Evolutionary conservation across 306 rosid genomes (phyloP).

Genomic region (Malus orientalis): DNA sequence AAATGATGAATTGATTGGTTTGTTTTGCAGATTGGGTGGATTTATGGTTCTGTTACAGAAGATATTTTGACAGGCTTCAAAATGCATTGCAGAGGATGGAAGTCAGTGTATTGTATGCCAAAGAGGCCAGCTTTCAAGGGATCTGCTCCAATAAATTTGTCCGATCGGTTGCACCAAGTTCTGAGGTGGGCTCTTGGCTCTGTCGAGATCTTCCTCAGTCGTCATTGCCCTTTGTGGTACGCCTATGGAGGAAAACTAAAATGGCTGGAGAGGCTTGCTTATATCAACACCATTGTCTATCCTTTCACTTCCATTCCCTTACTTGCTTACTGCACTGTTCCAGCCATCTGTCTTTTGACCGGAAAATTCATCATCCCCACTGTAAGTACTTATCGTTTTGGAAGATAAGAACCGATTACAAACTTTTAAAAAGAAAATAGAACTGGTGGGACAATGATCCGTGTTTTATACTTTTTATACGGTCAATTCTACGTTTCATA

Average conservation of each 20-base stretch:
- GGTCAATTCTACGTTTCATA: background rate
- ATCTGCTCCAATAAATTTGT: conserved; percentile 83
- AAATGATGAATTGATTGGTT: conserved; percentile 1
- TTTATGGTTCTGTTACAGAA: conserved; percentile 89
- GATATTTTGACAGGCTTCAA: conserved; percentile 90
- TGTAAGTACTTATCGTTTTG: conserved; percentile 37
- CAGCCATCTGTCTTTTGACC: conserved; percentile 85
- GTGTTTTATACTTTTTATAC: background rate
- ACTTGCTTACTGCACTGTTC: conserved; percentile 69
- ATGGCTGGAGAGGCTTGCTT: conserved; percentile 80
- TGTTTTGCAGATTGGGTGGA: conserved; percentile 87
- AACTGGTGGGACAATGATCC: background rate
- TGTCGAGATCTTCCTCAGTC: conserved; percentile 77
- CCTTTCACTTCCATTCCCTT: conserved; percentile 92
- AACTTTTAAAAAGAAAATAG: too few relatives aligned
- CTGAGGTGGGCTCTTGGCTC: conserved; percentile 85
- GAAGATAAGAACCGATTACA: background rate
- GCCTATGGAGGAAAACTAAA: conserved; percentile 82
- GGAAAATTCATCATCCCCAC: conserved; percentile 94
- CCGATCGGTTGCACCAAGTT: conserved; percentile 82
- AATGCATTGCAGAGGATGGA: conserved; percentile 99
- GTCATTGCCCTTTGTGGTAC: conserved; percentile 93
- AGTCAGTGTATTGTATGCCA: conserved; percentile 90
- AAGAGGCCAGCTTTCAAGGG: conserved; percentile 85
- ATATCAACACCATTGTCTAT: conserved; percentile 61